Evolutionary conservation across 2,329 filamentous ascomycete species (phyloP).

Genomic region (Metarhizium anisopliae): DNA sequence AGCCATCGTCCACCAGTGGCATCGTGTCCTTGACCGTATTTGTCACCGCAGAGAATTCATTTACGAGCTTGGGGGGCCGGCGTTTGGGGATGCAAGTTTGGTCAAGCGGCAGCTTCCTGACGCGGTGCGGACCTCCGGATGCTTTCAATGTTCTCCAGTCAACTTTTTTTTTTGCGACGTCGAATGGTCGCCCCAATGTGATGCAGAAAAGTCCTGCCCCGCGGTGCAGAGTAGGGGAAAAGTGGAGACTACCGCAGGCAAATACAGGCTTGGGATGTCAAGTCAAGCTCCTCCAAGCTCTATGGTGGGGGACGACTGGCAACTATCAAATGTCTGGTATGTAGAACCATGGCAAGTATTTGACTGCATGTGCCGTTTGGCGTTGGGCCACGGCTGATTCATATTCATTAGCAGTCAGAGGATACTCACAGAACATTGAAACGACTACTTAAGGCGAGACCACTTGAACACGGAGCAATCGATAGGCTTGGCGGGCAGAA

Average conservation of each 20-base stretch:
- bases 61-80: not conserved
- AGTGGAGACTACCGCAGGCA: not conserved
- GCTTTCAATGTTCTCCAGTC: not conserved
- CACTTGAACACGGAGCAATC: no score
- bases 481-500: no score
- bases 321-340: no score
- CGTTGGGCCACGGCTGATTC: no score
- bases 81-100: not conserved
- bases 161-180: not conserved
- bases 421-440: not conserved
- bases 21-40: constrained; percentile 31
- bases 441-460: no score
- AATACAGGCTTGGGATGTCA: not conserved
- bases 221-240: not conserved
- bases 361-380: no score
- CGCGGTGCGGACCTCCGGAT: not conserved
- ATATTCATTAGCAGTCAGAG: no score
- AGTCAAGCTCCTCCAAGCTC: no score
- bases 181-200: not conserved
- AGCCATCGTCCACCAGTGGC: constrained; percentile 51
- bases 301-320: not conserved
- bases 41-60: constrained; percentile 16
- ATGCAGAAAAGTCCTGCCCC: constrained; percentile 3
- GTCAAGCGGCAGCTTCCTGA: not conserved
- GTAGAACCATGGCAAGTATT: no score